Evolutionary conservation across 352 stramenopile genomes (phyloP), one percentile per base, ranked within the genome.

Genomic region (Phytophthora fragariaefolia): DNA sequence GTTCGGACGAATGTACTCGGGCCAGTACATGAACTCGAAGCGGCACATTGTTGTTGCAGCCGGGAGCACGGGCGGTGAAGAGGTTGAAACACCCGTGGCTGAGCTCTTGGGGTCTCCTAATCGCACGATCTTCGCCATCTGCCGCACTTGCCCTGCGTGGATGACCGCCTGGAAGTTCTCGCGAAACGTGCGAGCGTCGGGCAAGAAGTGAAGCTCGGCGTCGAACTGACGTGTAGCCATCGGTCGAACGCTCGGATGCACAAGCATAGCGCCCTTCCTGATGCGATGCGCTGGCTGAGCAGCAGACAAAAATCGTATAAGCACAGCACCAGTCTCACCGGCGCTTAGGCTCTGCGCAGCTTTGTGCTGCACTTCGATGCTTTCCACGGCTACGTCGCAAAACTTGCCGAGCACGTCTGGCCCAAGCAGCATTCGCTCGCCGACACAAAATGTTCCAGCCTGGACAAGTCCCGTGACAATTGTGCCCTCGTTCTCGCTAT

Each of bases 21-120:
- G 83, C 77, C 83, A 92, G 76, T 95, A 92, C 77, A 95, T 90
- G 69, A 95, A 95, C 58, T 93, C 82, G 30, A 95, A 93, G 24
- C 87, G 84, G 43, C 86, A 92, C 40, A 91, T 79, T 45, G 74
- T 85, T 20, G 69, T 71, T 49, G 73, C 30, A 59, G 80, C 50
- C 36, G 61, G 45, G 50, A 66, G 53, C 32, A n/a, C 63, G 18
- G 47, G 63, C 12, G 30, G 36, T 45, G 32, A 51, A 1, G 67
- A 38, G 3, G 61, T 71, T 20, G 54, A 24, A 6, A 61, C 36
- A 18, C 30, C 32, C 6, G 43, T 15, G 4, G 20, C 43, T 26
- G 48, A 26, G 24, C 30, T 63, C 18, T 32, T 50, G 54, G 47
- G 60, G 46, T 51, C 50, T 56, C 63, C 55, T 36, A 93, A 61